Base-by-base conservation (phyloP, 805 yeast genomes). In the Debaryomyces maramus region DNA sequence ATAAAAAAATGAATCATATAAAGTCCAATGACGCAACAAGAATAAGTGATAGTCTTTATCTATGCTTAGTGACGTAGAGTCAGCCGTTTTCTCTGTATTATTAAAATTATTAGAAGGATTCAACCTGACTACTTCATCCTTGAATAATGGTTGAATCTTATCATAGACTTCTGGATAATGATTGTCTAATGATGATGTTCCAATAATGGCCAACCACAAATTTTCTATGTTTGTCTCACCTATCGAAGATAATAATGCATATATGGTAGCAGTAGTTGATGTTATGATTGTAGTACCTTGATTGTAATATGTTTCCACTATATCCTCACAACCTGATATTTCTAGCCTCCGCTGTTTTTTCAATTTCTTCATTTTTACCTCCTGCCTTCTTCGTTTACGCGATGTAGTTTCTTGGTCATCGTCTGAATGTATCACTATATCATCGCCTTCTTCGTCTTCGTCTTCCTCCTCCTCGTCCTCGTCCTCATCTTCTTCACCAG, bases 41-140 rank as follows among this genome's bases (percentile, higher is more conserved):
- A 90, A 93, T 32, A 93, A 67, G 43, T 88, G 81, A 61, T 86
- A 93, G 61, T 95, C 99, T 18, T 83, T 78, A 53, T 88, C 96
- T 13, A 88, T 68, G 17, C 75, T 72, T 19, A 93, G 63, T 2
- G 77, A 56, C 6, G 76, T 63, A 5, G 70, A 36, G 53, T 65
- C 72, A 20, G 72, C 73, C 24, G 75, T 56, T 36, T 57, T 59
- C 19, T 59, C 65, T 19, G 47, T 24, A n/a, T 46, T 40, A 19
- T 46, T 34, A 7, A 39, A 14, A 8, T 46, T 41, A 18, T 49
- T 52, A 6, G 77, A 73, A 3, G 74, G 73, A 28, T 61, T 70
- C 54, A 88, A 60, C 55, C 98, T 79, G 26, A 72, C 72, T 17
- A 89, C 96, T 60, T 93, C 98, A 43, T 88, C 95, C 44, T 78